Evolutionary conservation across 164 flowering plant genomes (phyloP), one percentile per base, ranked within the genome.

Genomic region (Annona squamosa): DNA sequence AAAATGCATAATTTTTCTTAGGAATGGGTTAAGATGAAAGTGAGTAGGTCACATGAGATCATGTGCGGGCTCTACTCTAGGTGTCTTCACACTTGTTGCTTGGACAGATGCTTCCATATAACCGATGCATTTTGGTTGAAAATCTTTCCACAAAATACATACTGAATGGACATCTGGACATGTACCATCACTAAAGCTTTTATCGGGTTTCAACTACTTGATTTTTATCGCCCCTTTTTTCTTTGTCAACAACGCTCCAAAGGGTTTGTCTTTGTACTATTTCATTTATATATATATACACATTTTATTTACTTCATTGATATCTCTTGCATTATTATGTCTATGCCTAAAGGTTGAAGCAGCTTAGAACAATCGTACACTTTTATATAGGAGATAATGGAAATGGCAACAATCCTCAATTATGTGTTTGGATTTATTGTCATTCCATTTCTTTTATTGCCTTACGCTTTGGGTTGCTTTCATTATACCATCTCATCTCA

Each of bases 321-420:
- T 42, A 6, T n/a, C 46, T 69, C n/a, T 18, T 69, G 71, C 18
- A 59, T 57, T 16, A 3, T 63, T 74, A 66, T 64, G 26, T 67
- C 77, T 65, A 42, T 64, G 65, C 4, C 37, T 82, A 71, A 74
- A 94, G 96, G 84, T 90, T 37, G 83, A 83, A 61, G 80, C 80
- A 74, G 75, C 79, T 72, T 82, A 42, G 86, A 85, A 42, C 94
- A 90, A 72, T 86, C 97, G 72, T 91, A 87, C 67, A 76, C 84
- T 72, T 81, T 77, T 93, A 93, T 72, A 44, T 81, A 70, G 94
- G 88, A 82, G 69, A 82, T 79, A 83, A 85, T 78, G 92, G 94
- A 74, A 90, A 82, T 57, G 91, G 82, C 59, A 74, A 75, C 71
- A 90, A 89, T 82, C 86, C 92, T 80, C 93, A 93, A 93, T 97